phyloP scores from a whole-genome alignment of 2,329 filamentous ascomycete species.

The Akanthomyces lecanii region DNA sequence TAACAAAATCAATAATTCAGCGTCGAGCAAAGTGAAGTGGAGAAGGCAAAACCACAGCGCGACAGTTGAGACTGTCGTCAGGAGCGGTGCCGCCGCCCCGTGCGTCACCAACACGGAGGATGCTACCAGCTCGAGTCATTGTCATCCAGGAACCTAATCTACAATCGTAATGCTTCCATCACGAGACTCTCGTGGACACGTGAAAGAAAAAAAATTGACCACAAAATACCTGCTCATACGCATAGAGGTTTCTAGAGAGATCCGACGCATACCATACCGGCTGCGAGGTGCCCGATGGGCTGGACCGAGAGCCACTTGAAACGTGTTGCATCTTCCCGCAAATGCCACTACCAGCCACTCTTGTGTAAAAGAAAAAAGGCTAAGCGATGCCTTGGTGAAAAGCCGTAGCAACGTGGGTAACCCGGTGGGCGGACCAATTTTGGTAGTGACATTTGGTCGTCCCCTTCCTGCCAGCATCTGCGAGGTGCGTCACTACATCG shows the following conservation, averaged over 20 bases:
- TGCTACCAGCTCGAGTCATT: slow-evolving; percentile 2
- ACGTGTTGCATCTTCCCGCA: slow-evolving; percentile 4
- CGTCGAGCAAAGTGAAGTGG: not conserved
- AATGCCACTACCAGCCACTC: not conserved
- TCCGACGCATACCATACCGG: slow-evolving; percentile 3
- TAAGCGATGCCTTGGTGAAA: too few relatives aligned
- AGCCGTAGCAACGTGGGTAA: not conserved
- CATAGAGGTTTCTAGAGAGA: slow-evolving; percentile 1
- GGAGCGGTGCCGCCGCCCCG: not conserved
- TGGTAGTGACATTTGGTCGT: too few relatives aligned
- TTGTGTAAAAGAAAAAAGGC: not conserved
- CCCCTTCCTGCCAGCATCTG: too few relatives aligned
- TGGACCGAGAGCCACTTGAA: not conserved
- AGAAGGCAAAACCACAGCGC: not conserved
- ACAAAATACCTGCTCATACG: not conserved
- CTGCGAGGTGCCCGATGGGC: not conserved
- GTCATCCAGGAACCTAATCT: slow-evolving; percentile 6
- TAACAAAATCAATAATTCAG: not conserved
- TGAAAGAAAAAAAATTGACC: not conserved
- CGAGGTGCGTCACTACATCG: not conserved
- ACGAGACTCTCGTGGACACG: not conserved
- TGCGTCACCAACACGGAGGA: not conserved
- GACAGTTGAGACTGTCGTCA: not conserved
- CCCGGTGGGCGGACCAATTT: too few relatives aligned
- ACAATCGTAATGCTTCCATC: not conserved